Base-by-base conservation (phyloP, 2,329 filamentous ascomycete genomes). In the Clarireedia paspali region DNA sequence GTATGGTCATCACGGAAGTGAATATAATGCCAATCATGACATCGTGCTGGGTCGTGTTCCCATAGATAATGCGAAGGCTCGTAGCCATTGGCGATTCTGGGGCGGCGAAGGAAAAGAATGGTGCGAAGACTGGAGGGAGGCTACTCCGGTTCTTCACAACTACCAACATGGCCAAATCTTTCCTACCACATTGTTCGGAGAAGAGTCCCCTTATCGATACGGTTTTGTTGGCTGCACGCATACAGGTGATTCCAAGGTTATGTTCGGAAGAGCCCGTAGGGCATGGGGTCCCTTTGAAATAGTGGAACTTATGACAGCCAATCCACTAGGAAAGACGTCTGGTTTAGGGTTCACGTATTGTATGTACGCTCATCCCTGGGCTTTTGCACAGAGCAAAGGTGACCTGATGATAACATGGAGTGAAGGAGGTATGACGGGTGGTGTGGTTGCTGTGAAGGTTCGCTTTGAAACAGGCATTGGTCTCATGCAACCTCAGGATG, bases 311-410 rank as follows among this genome's bases (percentile, higher is more conserved):
- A 55, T 55, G 53, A 44, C 50, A 15, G 47, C 48, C 23, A 44
- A 55, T 23, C 53, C 53, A 30, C 7, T 55, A 20, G 38, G 58
- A 42, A 50, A 57, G 15, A 24, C 45, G 36, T 15, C 49, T 5
- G 20, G 23, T 7, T 48, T 44, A 2, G 38, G 47, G 30, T 64
- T 57, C 34, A 48, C 23, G 3, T 62, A 63, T 44, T 62, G 61
- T 14, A 56, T 64, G 27, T 64, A 62, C 36, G 53, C 59, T 10
- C 63, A 64, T 30, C 61, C 63, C 10, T 64, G 63, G 61, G 62
- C 60, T 3, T 58, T 52, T 17, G 10, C 60, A 17, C 53, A 51
- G n/a, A 47, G 40, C 7, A 58, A 49, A 14, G 59, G 60, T 4
- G 59, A 64, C 48, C 38, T 64, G 20, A 62, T 60, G 52, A 53